Base-by-base conservation (phyloP, 2,329 filamentous ascomycete genomes). In the Chalaropsis thielavioides region DNA sequence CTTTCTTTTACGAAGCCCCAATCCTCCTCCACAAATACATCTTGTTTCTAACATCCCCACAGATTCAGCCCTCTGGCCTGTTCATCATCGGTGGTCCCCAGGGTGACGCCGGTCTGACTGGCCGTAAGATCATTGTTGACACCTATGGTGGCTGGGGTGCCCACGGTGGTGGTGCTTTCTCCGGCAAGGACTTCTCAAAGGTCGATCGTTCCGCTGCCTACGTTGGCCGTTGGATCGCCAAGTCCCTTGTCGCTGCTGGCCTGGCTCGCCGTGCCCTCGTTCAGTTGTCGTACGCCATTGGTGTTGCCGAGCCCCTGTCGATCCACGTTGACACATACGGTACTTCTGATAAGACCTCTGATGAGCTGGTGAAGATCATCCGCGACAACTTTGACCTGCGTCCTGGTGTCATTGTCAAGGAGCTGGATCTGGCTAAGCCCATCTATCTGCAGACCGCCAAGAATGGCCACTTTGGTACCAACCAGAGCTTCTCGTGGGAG, bases 161-260 rank as follows among this genome's bases (percentile, higher is more conserved):
- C 72, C 94, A 99, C 84, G 94, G 94, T 83, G 94, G 94, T 83
- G 94, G 94, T 88, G 94, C 94, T 78, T 99, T 99, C 89, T 97
- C 94, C 73, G 94, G 94, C 74, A 99, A 99, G 88, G 94, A 99
- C 79, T 99, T 96, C 86, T 96, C 91, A 84, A 99, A 99, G 86
- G 94, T 99, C 79, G 94, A 99, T 77, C 90, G 94, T 73, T 97
- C 94, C 64, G 94, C 94, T 71, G 94, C 94, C 74, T 99, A 99
- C 81, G 86, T 97, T 72, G 92, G 84, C 71, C 91, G 94, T 76
- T 99, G 94, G 94, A 92, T 99, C 77, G 94, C 94, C 80, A 99
- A 99, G 85, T 99, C 94, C 51, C 85, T 99, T 70, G 90, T 99
- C 72, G 80, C 86, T 73, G 89, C 92, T 72, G 87, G 88, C 73